phyloP scores from a whole-genome alignment of 345 rosid species.

The Erysimum cheiranthoides region DNA sequence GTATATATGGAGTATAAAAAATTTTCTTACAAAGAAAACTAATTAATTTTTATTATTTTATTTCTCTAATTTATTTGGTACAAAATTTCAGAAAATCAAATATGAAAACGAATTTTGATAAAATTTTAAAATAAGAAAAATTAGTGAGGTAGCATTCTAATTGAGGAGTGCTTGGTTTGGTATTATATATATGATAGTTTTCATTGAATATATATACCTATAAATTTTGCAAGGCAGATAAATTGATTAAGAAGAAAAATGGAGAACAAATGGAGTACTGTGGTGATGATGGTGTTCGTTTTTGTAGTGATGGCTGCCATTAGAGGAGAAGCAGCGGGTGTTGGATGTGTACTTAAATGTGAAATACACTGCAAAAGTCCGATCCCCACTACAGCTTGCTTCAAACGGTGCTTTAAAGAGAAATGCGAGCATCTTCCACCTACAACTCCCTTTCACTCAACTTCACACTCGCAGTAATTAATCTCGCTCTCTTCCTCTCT shows the following conservation, averaged over 20 bases:
- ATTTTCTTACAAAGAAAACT: too few species aligned
- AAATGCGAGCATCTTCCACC: not conserved
- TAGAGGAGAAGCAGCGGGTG: conserved; percentile 5
- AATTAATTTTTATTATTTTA: not conserved
- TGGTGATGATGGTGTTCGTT: conserved; percentile 6
- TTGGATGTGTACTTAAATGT: not conserved
- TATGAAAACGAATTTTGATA: not conserved
- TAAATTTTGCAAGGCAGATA: not conserved
- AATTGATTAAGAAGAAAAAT: not conserved
- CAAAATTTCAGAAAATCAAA: not conserved
- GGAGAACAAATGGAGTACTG: conserved; percentile 19
- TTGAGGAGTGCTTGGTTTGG: not conserved
- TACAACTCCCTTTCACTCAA: not conserved
- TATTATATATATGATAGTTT: not conserved
- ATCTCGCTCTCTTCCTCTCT: not conserved
- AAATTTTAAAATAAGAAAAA: not conserved
- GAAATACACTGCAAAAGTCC: not conserved
- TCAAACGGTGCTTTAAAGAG: not conserved
- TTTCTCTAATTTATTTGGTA: not conserved
- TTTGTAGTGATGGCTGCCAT: conserved; percentile 13
- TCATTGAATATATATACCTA: not conserved
- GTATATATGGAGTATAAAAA: too few species aligned
- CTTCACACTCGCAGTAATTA: not conserved
- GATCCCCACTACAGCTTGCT: not conserved
- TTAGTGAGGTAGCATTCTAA: not conserved